Evolutionary conservation across 192 early-diverging fungal genomes (phyloP), one percentile per base, ranked within the genome.

Genomic region (Piromyces finnis): DNA sequence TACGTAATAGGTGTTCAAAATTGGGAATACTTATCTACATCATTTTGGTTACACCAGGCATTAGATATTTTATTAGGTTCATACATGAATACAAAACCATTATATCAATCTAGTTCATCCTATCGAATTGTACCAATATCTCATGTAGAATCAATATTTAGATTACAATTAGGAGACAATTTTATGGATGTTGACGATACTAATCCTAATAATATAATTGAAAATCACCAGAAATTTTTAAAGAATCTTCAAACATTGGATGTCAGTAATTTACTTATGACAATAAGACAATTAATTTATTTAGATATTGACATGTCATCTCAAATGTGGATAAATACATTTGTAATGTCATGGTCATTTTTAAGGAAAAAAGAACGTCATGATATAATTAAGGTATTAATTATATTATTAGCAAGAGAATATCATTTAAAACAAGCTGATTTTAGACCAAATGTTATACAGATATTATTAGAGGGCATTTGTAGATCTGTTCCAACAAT

Each of bases 41-140:
- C 91, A 18, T 99, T 96, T 82, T 99, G 96, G 96, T 86, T 98
- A 32, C 92, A 94, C 79, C 97, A 98, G 80, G 94, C 95, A 0
- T 81, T 96, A 30, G 95, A 96, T 81, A 84, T 99, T 18, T 82
- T 99, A 15, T 81, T 98, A 79, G 94, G 95, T 12, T 84, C 82
- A 27, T 28, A 79, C 29, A 79, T 77, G 0, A 37, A 22, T 32
- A 3, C 26, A 32, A 30, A 79, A 35, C 32, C 36, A 81, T 37
- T 81, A 79, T 29, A 30, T 29, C 36, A 81, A 29, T n/a, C 28
- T 1, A 36, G 78, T 30, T n/a, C 80, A 26, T 81, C 80, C 4
- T 78, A 32, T 29, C 36, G 80, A 4, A 26, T 81, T 59, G 51
- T 68, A 9, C 26, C 51, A n/a, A 68, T 68, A n/a, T 68, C 51